phyloP scores from a whole-genome alignment of 75 land plant genomes.

The Pinus tabuliformis region DNA sequence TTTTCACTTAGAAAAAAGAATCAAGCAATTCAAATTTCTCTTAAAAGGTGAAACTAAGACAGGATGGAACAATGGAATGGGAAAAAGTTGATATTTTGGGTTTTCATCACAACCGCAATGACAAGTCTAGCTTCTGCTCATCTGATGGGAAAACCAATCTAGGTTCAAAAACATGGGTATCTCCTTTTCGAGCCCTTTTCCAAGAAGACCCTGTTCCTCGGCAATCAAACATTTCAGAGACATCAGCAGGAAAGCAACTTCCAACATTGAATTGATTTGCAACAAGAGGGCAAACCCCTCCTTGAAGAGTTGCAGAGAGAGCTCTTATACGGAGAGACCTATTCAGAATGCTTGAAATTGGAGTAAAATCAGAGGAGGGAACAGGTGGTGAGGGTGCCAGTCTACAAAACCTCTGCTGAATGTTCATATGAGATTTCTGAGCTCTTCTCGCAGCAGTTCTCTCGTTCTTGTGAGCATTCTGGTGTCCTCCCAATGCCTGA shows the following conservation, averaged over 20 bases:
- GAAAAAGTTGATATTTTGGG: neutral
- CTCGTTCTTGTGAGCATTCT: conserved; percentile 48
- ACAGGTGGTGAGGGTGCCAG: conserved; percentile 7
- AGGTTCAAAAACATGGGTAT: neutral
- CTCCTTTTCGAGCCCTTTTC: conserved; percentile 3
- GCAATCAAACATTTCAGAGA: neutral
- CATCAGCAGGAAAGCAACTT: neutral
- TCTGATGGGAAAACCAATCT: neutral
- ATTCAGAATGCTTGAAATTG: conserved; percentile 5
- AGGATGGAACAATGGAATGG: neutral
- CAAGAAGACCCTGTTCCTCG: neutral
- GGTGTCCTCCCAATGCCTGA: conserved; percentile 45
- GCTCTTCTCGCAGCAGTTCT: conserved; percentile 21
- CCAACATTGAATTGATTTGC: conserved; percentile 8
- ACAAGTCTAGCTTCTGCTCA: conserved; percentile 13
- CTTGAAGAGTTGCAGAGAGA: conserved; percentile 5
- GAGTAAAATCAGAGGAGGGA: conserved; percentile 5
- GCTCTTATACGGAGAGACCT: conserved; percentile 7
- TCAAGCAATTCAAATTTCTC: neutral
- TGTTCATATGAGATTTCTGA: conserved; percentile 17
- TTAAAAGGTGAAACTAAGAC: neutral
- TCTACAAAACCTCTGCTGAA: conserved; percentile 5
- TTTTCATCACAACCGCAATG: conserved; percentile 7
- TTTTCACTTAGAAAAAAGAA: neutral
- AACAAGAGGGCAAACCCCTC: conserved; percentile 2